Evolutionary conservation across 441 rosid species (phyloP), one percentile per base, ranked within the genome.

Genomic region (Populus hybrid): DNA sequence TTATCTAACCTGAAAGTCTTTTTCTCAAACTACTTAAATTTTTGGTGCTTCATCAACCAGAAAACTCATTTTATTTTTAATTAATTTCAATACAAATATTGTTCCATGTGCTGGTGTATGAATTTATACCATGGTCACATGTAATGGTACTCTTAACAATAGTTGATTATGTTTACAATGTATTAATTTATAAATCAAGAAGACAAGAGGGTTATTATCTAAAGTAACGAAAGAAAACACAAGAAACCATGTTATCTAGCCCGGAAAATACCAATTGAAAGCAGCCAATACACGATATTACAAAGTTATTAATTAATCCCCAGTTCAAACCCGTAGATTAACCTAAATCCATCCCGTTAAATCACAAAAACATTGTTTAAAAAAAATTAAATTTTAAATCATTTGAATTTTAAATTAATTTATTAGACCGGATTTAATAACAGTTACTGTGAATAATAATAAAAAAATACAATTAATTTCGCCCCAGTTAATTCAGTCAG

Each of bases 41-140:
- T 53, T 53, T 53, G 63, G 6, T 2, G 6, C 7, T 2, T 53
- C 7, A 53, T 53, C 63, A 53, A 53, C 2, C 1, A 40, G 4
- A 40, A 40, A 2, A 59, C 12, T 18, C 23, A 16, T 59, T 20
- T 18, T 59, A 20, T 18, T 1, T 59, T 7, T 61, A 20, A 63
- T 63, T 63, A 21, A 21, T n/a, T 63, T 20, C 28, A 63, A 20
- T n/a, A 6, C 28, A 20, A 63, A 61, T 61, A n/a, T 21, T 63
- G 12, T 63, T 63, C 12, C 9, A 28, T 50, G 20, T 72, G 59
- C 7, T 28, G 31, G 68, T 0, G 20, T 1, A 53, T 50, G 36
- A 28, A 23, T 61, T 36, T 21, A 35, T 73, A 11, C 76, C 68
- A 73, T 35, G 68, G 63, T n/a, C 76, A 23, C 64, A 68, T 73